Conservation (phyloP, 192 early-diverging fungal species). For the Coemansia sp. region DNA sequence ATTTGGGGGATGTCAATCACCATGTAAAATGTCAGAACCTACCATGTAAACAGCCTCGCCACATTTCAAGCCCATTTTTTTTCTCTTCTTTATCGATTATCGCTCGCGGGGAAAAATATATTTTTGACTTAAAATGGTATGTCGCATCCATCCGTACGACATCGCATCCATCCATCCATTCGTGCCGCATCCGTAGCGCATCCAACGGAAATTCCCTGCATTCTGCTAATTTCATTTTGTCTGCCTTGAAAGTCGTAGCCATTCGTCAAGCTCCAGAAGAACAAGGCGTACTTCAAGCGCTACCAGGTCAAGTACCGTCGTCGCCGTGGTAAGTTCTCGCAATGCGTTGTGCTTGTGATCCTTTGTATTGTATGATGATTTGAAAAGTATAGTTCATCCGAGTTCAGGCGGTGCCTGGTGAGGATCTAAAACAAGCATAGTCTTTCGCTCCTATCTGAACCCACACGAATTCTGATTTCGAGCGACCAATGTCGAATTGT, state of each 20-base stretch:
- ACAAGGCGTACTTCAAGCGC: conserved; percentile 99
- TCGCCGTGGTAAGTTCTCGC: conserved; percentile 79
- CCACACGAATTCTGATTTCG: no score
- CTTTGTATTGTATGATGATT: conserved; percentile 78
- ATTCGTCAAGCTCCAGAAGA: conserved; percentile 86
- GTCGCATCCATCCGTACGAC: conserved; percentile 18
- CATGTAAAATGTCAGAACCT: no score
- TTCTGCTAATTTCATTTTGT: neutral
- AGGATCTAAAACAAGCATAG: conserved; percentile 50
- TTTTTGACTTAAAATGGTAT: conserved; percentile 46
- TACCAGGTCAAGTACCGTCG: conserved; percentile 99
- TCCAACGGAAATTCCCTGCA: neutral
- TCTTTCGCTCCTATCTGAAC: conserved; percentile 93
- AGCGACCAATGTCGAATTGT: no score
- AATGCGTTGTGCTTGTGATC: no score
- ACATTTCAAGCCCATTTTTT: no score
- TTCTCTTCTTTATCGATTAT: no score
- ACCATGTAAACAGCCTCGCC: no score
- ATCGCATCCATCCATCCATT: neutral
- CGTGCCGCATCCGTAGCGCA: neutral
- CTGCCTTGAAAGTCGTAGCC: conserved; percentile 40
- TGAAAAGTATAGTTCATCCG: conserved; percentile 75
- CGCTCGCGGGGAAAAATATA: no score
- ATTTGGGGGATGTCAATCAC: no score
- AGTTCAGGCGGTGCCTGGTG: conserved; percentile 57